A percentile compares a stretch with the other conserved stretches of the same genome.
These are phyloP conservation scores for Colletotrichum viniferum DNA, from an alignment of 2,329 filamentous ascomycete genomes.

Conservation along the genomic window DNA sequence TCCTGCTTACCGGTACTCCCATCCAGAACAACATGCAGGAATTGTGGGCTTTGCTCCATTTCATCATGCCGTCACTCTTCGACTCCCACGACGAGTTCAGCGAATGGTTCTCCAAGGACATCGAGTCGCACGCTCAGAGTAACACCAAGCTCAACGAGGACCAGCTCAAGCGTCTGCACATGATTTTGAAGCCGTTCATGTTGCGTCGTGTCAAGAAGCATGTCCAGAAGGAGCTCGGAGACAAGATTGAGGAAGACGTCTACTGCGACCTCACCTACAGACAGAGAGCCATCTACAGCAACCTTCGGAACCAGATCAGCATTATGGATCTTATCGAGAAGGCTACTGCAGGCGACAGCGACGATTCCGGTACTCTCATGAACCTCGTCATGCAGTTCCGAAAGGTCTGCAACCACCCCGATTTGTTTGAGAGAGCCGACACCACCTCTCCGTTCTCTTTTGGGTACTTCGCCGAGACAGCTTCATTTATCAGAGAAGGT, in stretches of 20 bases:
- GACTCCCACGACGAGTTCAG: constrained; percentile 93
- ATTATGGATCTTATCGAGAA: constrained; percentile 99
- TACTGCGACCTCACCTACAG: constrained; percentile 97
- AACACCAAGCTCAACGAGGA: constrained; percentile 99
- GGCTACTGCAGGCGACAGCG: constrained; percentile 89
- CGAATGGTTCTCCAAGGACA: constrained; percentile 94
- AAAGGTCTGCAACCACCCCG: constrained; percentile 98
- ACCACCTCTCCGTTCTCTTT: constrained; percentile 85
- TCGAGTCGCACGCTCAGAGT: constrained; percentile 97
- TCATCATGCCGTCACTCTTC: constrained; percentile 99
- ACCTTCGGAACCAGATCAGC: constrained; percentile 94
- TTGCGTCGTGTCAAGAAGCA: constrained; percentile 99
- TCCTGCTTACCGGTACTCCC: constrained; percentile 92
- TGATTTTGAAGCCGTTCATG: constrained; percentile 99
- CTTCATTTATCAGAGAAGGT: constrained; percentile 92
- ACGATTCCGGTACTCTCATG: constrained; percentile 96
- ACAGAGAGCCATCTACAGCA: constrained; percentile 91
- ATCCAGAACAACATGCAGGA: constrained; percentile 99
- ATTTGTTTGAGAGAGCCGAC: constrained; percentile 94
- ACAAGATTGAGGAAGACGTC: constrained; percentile 97
- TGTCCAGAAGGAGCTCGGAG: constrained; percentile 96
- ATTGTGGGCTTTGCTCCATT: constrained; percentile 95
- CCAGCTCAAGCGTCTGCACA: constrained; percentile 93
- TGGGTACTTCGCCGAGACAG: constrained; percentile 91
- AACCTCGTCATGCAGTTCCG: constrained; percentile 99